These are phyloP conservation scores for Panicum hallii DNA, from an alignment of 202 grass and related monocot species.

Conservation along the genomic window DNA sequence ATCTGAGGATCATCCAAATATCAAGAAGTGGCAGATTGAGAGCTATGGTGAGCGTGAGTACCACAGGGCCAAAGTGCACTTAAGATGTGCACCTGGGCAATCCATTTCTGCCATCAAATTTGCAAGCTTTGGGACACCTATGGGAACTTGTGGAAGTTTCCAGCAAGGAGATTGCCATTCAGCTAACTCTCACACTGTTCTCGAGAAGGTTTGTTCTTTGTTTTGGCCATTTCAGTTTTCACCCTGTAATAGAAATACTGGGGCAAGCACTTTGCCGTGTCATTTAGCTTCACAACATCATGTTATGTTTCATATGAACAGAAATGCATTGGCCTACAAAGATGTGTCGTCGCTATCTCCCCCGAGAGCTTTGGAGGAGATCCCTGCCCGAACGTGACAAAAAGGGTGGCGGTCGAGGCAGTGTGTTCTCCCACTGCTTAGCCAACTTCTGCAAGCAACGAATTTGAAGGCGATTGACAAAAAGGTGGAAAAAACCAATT, in stretches of 20 bases:
- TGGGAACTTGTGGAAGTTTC: constrained; percentile 89
- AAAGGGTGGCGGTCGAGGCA: constrained; percentile 85
- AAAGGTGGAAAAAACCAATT: background rate
- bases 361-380: constrained; percentile 79
- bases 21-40: constrained; percentile 88
- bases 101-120: constrained; percentile 93
- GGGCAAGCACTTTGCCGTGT: background rate
- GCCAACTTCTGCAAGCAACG: constrained; percentile 9
- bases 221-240: constrained; percentile 2
- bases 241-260: background rate
- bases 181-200: constrained; percentile 63
- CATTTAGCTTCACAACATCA: background rate
- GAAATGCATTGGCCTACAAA: constrained; percentile 86
- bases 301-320: constrained; percentile 44
- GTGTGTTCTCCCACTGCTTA: constrained; percentile 58
- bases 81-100: constrained; percentile 78
- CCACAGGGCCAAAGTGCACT: constrained; percentile 71
- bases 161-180: constrained; percentile 89
- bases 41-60: constrained; percentile 61
- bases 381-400: constrained; percentile 77
- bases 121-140: constrained; percentile 96
- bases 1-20: constrained; percentile 85
- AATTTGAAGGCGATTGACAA: background rate
- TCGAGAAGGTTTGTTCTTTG: constrained; percentile 70
- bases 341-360: constrained; percentile 72